Base-by-base conservation (phyloP, 202 grass and related monocot species). In the Schoenoplectus triqueter region DNA sequence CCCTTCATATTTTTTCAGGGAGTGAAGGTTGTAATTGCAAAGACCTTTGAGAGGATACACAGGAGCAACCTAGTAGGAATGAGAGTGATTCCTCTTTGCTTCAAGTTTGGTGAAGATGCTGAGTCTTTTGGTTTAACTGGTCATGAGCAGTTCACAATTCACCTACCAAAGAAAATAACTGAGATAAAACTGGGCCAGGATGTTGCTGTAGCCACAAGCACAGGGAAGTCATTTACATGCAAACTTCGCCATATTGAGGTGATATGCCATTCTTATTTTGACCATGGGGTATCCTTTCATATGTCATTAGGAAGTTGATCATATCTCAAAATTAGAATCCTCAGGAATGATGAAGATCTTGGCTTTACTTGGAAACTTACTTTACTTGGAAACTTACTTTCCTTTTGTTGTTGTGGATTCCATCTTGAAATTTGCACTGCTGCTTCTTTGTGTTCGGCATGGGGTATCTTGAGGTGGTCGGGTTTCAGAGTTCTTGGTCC, bases 241-340 rank as follows among this genome's bases (percentile, higher is more conserved):
- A 65, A 65, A 21, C 63, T 65, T 22, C 19, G 63, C 6, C 31
- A 65, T 10, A 65, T 19, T 31, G 63, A 65, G 63, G 63, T 65
- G 20, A 65, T 65, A 65, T 65, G 20, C 63, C 21, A 65, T 65
- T 20, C 18, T 7, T 31, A 40, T 14, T 89, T 86, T 85, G 85
- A 86, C 73, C 84, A 86, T 21, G 84, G 87, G 87, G 83, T 60
- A 89, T 89, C 59, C 87, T 89, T 86, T 84, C 84, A 5, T 89
- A 82, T 69, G 87, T 86, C 60, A 86, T 89, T 57, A 69, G 87
- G 47, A 86, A 83, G 64, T 74, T 89, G 59, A 89, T 78, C 2
- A 86, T 41, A 61, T 64, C 54, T 73, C 45, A 73, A 48, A 17
- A 73, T 51, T 17, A 73, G 6, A 73, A 68, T 66, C 69, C 55